Percentiles rank a stretch among this genome's conserved stretches.
These are phyloP conservation scores for Cercospora nicotianae DNA, from an alignment of 2,329 filamentous ascomycete species.

Conservation along the genomic window DNA sequence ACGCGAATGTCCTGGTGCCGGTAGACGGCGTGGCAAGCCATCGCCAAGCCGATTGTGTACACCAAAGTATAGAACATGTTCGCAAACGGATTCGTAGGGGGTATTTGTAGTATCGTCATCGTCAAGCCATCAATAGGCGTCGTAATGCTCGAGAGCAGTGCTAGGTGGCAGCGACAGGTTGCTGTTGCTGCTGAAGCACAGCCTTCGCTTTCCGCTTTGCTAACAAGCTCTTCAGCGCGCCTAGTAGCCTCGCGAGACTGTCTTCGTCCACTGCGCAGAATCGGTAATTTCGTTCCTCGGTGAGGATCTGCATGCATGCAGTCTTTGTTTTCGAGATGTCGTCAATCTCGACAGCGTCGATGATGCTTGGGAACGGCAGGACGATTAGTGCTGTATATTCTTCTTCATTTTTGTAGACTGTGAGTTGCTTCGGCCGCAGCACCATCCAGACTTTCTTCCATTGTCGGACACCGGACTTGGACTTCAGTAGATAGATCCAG, in stretches of 20 bases:
- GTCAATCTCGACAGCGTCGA: slow-evolving; percentile 91
- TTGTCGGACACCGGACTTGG: slow-evolving; percentile 78
- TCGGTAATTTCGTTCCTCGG: slow-evolving; percentile 70
- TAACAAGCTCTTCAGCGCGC: slow-evolving; percentile 84
- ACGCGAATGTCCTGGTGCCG: not conserved
- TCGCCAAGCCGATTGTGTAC: not conserved
- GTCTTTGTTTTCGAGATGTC: slow-evolving; percentile 80
- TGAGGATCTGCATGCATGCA: slow-evolving; percentile 88
- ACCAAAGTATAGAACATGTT: not conserved
- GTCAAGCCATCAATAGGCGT: not conserved
- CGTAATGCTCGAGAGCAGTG: not conserved
- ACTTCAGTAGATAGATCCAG: slow-evolving; percentile 80
- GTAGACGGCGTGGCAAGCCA: not conserved
- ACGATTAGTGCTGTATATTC: slow-evolving; percentile 88
- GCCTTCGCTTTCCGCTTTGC: slow-evolving; percentile 42
- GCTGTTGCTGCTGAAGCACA: slow-evolving; percentile 7
- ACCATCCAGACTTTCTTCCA: slow-evolving; percentile 97
- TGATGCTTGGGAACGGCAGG: slow-evolving; percentile 72
- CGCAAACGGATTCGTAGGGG: slow-evolving; percentile 6
- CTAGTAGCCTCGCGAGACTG: slow-evolving; percentile 76
- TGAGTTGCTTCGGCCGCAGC: slow-evolving; percentile 77
- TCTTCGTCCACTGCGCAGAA: slow-evolving; percentile 72
- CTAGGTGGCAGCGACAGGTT: not conserved
- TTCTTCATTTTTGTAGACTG: slow-evolving; percentile 86
- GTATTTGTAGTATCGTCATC: not conserved